phyloP scores from a whole-genome alignment of 164 flowering plant genomes.

The Vitis cinerea region DNA sequence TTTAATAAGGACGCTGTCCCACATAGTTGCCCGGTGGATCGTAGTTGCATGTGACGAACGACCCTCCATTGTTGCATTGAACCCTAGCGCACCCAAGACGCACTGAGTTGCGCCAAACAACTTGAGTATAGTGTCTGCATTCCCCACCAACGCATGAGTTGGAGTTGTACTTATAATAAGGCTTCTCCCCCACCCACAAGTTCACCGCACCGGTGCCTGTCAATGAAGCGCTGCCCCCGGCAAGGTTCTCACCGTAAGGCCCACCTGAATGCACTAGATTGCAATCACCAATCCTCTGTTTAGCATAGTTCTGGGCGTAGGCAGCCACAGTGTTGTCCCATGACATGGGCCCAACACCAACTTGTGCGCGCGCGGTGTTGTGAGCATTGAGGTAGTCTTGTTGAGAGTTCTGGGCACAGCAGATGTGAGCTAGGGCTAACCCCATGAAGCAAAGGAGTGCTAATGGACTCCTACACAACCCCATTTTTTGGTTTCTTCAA shows the following conservation, averaged over 20 bases:
- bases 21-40: no score
- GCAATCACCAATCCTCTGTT: slow-evolving; percentile 10
- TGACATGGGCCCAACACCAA: slow-evolving; percentile 31
- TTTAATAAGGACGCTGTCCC: no score
- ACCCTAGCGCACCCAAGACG: background rate
- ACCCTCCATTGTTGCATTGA: no score
- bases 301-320: slow-evolving; percentile 36
- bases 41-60: no score
- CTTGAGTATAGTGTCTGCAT: slow-evolving; percentile 18
- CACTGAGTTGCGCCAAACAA: slow-evolving; percentile 24
- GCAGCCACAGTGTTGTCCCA: slow-evolving; percentile 38
- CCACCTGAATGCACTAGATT: slow-evolving; percentile 26
- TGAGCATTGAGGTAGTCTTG: slow-evolving; percentile 27
- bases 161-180: slow-evolving; percentile 19
- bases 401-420: slow-evolving; percentile 31
- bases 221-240: slow-evolving; percentile 15
- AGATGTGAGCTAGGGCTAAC: background rate
- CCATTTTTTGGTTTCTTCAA: no score
- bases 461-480: background rate
- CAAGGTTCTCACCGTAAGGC: slow-evolving; percentile 39
- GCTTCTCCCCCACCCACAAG: slow-evolving; percentile 29
- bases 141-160: slow-evolving; percentile 17
- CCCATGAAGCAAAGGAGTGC: slow-evolving; percentile 7
- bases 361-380: slow-evolving; percentile 30
- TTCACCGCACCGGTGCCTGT: slow-evolving; percentile 23